These are phyloP conservation scores for Nelumbo lutea DNA, from an alignment of 164 flowering plant genomes.

Conservation along the genomic window DNA sequence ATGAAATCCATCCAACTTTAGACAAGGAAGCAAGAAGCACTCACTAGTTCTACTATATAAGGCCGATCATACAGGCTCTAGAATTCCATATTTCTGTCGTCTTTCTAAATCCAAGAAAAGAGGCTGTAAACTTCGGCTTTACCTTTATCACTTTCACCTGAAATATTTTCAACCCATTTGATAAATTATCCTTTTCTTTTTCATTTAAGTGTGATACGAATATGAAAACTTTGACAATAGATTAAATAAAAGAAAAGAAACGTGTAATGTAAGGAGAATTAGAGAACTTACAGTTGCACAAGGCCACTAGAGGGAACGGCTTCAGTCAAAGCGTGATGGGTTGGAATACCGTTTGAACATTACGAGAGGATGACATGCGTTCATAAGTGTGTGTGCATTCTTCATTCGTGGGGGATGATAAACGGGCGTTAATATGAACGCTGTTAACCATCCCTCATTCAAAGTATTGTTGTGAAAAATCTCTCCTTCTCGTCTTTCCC, in stretches of 20 bases:
- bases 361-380: too few species aligned
- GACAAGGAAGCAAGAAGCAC: conserved; percentile 5
- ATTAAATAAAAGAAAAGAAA: not conserved
- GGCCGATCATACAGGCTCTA: conserved; percentile 94
- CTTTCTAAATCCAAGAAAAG: conserved; percentile 78
- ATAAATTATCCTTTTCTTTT: not conserved
- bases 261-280: not conserved
- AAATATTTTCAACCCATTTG: conserved; percentile 9
- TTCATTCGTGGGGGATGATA: too few species aligned
- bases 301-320: too few species aligned
- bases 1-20: not conserved
- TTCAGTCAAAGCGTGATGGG: too few species aligned
- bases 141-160: conserved; percentile 77
- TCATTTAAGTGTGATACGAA: not conserved
- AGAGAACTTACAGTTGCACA: too few species aligned
- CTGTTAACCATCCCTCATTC: too few species aligned
- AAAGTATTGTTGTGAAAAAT: too few species aligned
- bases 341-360: too few species aligned
- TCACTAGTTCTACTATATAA: conserved; percentile 78
- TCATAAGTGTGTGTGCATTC: too few species aligned
- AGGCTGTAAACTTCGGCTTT: conserved; percentile 63
- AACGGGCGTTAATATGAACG: too few species aligned
- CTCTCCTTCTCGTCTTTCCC: too few species aligned
- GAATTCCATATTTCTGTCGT: conserved; percentile 94
- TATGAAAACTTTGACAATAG: too few species aligned